phyloP scores from a whole-genome alignment of 345 rosid species.

The Murraya koenigii region DNA sequence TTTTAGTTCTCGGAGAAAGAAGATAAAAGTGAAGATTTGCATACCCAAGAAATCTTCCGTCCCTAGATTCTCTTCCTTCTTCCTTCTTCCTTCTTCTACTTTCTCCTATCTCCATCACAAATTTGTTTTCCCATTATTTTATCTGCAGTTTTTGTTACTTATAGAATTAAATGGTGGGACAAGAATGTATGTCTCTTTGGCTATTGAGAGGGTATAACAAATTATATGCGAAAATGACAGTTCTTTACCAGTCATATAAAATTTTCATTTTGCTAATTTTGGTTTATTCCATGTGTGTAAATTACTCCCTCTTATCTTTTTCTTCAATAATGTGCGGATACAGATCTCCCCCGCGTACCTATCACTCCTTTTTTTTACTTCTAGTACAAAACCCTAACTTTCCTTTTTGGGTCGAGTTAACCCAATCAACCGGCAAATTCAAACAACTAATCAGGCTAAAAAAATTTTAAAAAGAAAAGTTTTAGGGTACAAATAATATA shows the following conservation, averaged over 20 bases:
- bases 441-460: no score
- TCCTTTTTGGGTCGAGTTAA: neutral
- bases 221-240: slow-evolving; percentile 27
- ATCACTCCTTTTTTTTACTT: neutral
- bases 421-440: neutral
- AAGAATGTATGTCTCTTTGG: slow-evolving; percentile 14
- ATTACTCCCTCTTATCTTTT: neutral
- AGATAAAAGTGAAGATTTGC: slow-evolving; percentile 14
- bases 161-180: slow-evolving; percentile 24
- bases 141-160: slow-evolving; percentile 2
- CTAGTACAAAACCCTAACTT: neutral
- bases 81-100: neutral
- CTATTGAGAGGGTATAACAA: slow-evolving; percentile 11
- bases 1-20: no score
- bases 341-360: neutral
- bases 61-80: slow-evolving; percentile 9
- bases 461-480: no score
- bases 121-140: slow-evolving; percentile 23
- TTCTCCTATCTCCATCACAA: slow-evolving; percentile 14
- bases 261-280: neutral
- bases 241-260: neutral
- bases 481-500: no score
- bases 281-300: neutral
- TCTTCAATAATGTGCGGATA: neutral
- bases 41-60: slow-evolving; percentile 13